phyloP scores from a whole-genome alignment of 139 green algal genomes.

The Ulvella scutata region DNA sequence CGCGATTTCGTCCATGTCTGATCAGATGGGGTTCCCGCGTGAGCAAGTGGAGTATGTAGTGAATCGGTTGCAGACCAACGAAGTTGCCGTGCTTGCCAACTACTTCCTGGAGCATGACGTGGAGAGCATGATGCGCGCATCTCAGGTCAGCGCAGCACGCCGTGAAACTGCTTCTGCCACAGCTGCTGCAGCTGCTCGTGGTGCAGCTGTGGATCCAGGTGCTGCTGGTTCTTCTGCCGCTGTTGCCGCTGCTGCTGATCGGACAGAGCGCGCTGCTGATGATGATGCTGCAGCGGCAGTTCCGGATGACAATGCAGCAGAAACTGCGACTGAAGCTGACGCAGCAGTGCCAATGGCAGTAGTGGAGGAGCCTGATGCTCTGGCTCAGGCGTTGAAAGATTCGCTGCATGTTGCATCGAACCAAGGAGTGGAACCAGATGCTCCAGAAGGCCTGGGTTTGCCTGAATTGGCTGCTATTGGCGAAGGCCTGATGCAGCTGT shows the following conservation, averaged over 20 bases:
- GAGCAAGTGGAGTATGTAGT: background rate
- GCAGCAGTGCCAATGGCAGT: background rate
- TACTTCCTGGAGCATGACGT: slow-evolving; percentile 2
- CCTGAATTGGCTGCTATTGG: background rate
- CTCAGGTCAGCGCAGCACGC: background rate
- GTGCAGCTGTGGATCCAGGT: background rate
- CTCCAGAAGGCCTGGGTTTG: background rate
- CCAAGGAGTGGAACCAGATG: background rate
- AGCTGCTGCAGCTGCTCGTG: background rate
- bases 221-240: background rate
- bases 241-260: background rate
- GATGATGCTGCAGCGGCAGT: background rate
- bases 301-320: background rate
- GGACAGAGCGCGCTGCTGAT: background rate
- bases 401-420: background rate
- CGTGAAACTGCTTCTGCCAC: background rate
- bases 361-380: background rate
- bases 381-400: background rate
- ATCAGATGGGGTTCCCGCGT: background rate
- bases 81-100: background rate
- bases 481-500: background rate
- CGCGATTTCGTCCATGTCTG: background rate
- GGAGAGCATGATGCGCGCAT: background rate
- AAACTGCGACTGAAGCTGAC: background rate
- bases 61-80: background rate